phyloP scores from a whole-genome alignment of 1,284 basidiomycete genomes.

The Fomitopsis schrenkii region DNA sequence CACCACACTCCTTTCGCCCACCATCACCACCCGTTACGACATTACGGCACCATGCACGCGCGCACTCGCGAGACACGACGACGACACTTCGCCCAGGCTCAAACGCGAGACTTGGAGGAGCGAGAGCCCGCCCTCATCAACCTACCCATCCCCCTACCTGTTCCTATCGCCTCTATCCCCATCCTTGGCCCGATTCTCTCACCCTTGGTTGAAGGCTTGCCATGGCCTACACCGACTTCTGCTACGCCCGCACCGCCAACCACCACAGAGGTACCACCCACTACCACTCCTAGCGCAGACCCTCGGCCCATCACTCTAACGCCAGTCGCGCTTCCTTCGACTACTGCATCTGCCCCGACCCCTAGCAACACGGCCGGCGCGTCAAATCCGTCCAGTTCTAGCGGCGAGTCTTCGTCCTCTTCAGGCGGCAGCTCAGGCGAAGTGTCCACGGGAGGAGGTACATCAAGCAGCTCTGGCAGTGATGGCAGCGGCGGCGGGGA shows the following conservation, averaged over 20 bases:
- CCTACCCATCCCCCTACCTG: conserved; percentile 35
- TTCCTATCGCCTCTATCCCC: conserved; percentile 39
- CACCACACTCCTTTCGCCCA: background rate
- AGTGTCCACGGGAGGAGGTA: background rate
- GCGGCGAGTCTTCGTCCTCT: conserved; percentile 1
- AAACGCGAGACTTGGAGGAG: conserved; percentile 22
- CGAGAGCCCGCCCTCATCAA: conserved; percentile 39
- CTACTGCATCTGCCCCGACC: background rate
- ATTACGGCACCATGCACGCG: background rate
- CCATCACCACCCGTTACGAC: background rate
- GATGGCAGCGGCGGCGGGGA: background rate
- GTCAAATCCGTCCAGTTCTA: background rate
- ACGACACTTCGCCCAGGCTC: background rate
- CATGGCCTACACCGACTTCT: conserved; percentile 10
- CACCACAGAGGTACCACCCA: conserved; percentile 8
- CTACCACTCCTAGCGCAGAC: conserved; percentile 11
- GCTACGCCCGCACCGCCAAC: conserved; percentile 7
- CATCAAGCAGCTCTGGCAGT: conserved; percentile 4
- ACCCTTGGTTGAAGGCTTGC: conserved; percentile 19
- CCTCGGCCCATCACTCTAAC: too few relatives aligned
- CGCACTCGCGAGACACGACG: background rate
- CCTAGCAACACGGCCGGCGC: background rate
- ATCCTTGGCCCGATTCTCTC: conserved; percentile 35
- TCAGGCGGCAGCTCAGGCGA: conserved; percentile 1
- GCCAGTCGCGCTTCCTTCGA: background rate